A percentile compares a stretch with the other conserved stretches of the same genome.
Conservation (phyloP, 2,329 filamentous ascomycete species). For the Thermoascus crustaceus region DNA sequence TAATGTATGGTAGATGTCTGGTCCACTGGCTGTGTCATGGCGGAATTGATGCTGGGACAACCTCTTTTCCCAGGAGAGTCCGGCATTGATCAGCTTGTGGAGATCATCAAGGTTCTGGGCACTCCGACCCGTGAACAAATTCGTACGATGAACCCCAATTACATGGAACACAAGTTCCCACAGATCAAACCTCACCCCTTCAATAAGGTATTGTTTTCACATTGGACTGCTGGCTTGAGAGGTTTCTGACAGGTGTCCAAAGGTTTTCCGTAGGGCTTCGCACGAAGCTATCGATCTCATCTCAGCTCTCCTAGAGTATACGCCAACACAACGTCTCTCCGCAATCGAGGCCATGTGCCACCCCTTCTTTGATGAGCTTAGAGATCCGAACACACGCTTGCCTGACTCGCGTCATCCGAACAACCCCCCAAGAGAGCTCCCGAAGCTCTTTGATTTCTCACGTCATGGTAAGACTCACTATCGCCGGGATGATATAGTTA, state of each 20-base stretch:
- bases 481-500: not conserved
- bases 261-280: slow-evolving; percentile 95
- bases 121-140: slow-evolving; percentile 97
- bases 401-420: slow-evolving; percentile 90
- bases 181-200: slow-evolving; percentile 99
- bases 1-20: slow-evolving; percentile 66
- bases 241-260: slow-evolving; percentile 13
- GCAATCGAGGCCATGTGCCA: slow-evolving; percentile 97
- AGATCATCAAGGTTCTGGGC: slow-evolving; percentile 98
- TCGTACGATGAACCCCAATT: slow-evolving; percentile 99
- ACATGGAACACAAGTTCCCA: slow-evolving; percentile 99
- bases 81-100: slow-evolving; percentile 94
- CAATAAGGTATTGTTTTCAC: slow-evolving; percentile 58
- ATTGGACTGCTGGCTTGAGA: not conserved
- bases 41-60: slow-evolving; percentile 96
- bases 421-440: slow-evolving; percentile 70
- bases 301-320: slow-evolving; percentile 89
- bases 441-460: slow-evolving; percentile 84
- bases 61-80: slow-evolving; percentile 97
- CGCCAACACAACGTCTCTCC: slow-evolving; percentile 86
- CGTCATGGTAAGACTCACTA: slow-evolving; percentile 67
- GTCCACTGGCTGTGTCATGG: slow-evolving; percentile 99
- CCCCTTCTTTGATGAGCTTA: slow-evolving; percentile 94
- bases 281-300: slow-evolving; percentile 90
- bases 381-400: slow-evolving; percentile 81